Evolutionary conservation across 345 rosid genomes (phyloP), one percentile per base, ranked within the genome.

Genomic region (Clausena lansium): DNA sequence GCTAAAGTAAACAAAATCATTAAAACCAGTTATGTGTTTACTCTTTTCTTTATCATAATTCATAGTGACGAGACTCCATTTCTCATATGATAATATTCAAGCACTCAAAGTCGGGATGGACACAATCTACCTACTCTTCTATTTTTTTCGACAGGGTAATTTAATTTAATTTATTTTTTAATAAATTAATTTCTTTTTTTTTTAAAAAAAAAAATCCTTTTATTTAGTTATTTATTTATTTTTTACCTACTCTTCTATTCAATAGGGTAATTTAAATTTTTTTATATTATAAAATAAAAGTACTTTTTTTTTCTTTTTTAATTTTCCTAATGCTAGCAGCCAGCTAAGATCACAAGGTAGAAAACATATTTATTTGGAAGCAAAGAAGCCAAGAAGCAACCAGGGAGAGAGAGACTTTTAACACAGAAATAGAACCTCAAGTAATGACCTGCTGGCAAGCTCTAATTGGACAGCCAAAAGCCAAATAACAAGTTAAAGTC

Each of bases 151-250:
- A 45, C 5, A 3, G 50, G 17, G 17, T 11, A 41, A 41, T 41
- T 14, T 45, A 11, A 45, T 45, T 13, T 45, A 45, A 45, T 41
- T 41, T 41, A 11, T 41, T 41, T 41, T 10, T 41, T 41, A 41
- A 9, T 10, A 41, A 41, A 41, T 10, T 41, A 41, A 41, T 10
- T 41, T 30, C 2, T n/a, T n/a, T n/a, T n/a, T n/a, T n/a, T n/a
- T n/a, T n/a, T n/a, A n/a, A n/a, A n/a, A 39, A 2, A 41, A 41
- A 3, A 41, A 1, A 41, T 9, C 50, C 11, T 45, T 45, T 41
- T 11, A n/a, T n/a, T n/a, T n/a, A n/a, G 2, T 13, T 2, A 1
- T 11, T 0, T 11, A 2, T 11, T 10, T 10, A 2, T 39, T 39
- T 39, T 39, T 39, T 2, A 11, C 50, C 15, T 41, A 11, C 17